Conservation (phyloP, 371 early-diverging fungal genomes). For the Mortierella sp. region DNA sequence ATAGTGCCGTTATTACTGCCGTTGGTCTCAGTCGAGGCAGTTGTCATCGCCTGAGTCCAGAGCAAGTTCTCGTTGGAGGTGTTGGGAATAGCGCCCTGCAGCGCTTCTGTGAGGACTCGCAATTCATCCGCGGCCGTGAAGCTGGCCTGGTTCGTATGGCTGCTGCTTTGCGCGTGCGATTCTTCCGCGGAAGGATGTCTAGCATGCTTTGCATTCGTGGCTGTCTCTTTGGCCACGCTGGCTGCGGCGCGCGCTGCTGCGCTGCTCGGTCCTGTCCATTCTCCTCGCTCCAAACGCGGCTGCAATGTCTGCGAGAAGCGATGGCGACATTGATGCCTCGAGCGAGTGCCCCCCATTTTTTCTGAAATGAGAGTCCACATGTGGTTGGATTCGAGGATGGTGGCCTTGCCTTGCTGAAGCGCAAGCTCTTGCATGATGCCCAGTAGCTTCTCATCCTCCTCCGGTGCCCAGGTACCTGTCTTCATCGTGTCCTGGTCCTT, state of each 20-base stretch:
- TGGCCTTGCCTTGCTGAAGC: conserved; percentile 40
- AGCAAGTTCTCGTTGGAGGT: conserved; percentile 19
- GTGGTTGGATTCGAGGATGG: conserved; percentile 43
- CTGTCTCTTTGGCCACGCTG: conserved; percentile 39
- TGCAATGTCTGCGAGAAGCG: conserved; percentile 53
- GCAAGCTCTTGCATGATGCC: conserved; percentile 51
- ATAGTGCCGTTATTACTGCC: neutral
- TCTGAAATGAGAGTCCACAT: conserved; percentile 54
- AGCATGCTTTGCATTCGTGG: conserved; percentile 30
- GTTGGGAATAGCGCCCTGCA: conserved; percentile 38
- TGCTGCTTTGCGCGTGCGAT: conserved; percentile 5
- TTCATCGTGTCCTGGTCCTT: conserved; percentile 51
- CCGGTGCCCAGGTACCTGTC: conserved; percentile 46
- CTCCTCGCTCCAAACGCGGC: conserved; percentile 53
- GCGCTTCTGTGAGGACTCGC: conserved; percentile 32
- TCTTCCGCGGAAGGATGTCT: conserved; percentile 6
- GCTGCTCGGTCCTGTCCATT: conserved; percentile 52
- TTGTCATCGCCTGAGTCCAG: conserved; percentile 37
- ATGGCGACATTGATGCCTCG: conserved; percentile 52
- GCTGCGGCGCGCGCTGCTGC: conserved; percentile 50
- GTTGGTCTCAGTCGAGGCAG: neutral
- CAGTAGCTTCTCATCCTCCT: conserved; percentile 44
- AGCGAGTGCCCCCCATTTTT: conserved; percentile 45
- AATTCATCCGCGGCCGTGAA: conserved; percentile 27
- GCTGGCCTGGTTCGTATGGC: conserved; percentile 14